Evolutionary conservation across 345 rosid genomes (phyloP).

Genomic region (Salix viminalis): DNA sequence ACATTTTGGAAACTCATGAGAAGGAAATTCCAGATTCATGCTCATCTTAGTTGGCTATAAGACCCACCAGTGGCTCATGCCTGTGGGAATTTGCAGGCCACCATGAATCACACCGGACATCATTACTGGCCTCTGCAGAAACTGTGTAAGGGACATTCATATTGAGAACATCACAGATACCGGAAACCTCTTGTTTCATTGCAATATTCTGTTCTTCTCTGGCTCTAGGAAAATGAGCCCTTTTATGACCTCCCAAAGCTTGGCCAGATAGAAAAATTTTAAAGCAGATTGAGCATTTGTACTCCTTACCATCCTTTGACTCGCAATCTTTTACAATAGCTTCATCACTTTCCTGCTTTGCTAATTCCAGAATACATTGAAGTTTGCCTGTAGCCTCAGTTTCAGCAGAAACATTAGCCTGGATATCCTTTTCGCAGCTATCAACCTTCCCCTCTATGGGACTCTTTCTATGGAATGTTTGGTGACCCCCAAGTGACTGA

Average conservation of each 20-base stretch:
- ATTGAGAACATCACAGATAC: slow-evolving; percentile 8
- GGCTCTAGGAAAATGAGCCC: slow-evolving; percentile 29
- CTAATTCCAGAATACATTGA: slow-evolving; percentile 14
- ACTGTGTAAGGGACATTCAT: slow-evolving; percentile 16
- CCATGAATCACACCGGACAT: slow-evolving; percentile 17
- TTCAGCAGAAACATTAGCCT: slow-evolving; percentile 7
- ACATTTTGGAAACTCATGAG: background rate
- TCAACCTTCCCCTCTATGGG: slow-evolving; percentile 11
- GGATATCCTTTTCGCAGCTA: slow-evolving; percentile 3
- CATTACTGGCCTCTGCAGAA: slow-evolving; percentile 15
- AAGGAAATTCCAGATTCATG: background rate
- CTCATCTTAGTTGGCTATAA: slow-evolving; percentile 28
- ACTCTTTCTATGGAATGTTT: slow-evolving; percentile 44
- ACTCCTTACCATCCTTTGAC: slow-evolving; percentile 24
- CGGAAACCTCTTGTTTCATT: slow-evolving; percentile 15
- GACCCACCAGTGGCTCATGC: slow-evolving; percentile 19
- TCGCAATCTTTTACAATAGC: slow-evolving; percentile 5
- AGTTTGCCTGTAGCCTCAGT: slow-evolving; percentile 11
- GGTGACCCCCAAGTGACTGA: slow-evolving; percentile 69
- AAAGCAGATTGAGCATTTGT: slow-evolving; percentile 35
- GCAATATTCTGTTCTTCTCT: slow-evolving; percentile 9
- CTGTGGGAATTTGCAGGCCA: slow-evolving; percentile 21
- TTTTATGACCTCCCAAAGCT: slow-evolving; percentile 35
- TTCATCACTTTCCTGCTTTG: slow-evolving; percentile 17
- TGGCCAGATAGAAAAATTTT: slow-evolving; percentile 38